phyloP scores from a whole-genome alignment of 2,329 filamentous ascomycete genomes.

The Clarireedia monteithiana region DNA sequence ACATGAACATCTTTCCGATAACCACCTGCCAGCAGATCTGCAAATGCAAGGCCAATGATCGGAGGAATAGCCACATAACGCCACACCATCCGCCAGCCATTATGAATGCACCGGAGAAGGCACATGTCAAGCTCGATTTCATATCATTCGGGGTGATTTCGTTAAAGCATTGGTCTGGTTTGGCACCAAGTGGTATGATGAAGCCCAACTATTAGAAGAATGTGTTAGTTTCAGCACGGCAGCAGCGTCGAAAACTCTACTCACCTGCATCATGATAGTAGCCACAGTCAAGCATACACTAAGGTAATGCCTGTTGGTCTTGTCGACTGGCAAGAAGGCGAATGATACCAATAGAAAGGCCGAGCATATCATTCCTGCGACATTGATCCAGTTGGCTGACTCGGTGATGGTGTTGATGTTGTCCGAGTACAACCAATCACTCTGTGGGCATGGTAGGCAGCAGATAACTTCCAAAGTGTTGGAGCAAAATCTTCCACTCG shows the following conservation, averaged over 20 bases:
- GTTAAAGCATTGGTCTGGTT: slow-evolving; percentile 78
- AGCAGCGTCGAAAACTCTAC: slow-evolving; percentile 28
- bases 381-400: slow-evolving; percentile 75
- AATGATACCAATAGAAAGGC: slow-evolving; percentile 75
- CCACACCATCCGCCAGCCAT: slow-evolving; percentile 79
- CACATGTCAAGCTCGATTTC: slow-evolving; percentile 73
- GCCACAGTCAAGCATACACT: slow-evolving; percentile 78
- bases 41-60: slow-evolving; percentile 84
- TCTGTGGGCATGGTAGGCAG: slow-evolving; percentile 84
- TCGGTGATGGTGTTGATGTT: slow-evolving; percentile 51
- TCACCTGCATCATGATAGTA: slow-evolving; percentile 71
- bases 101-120: slow-evolving; percentile 78
- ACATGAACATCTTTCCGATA: slow-evolving; percentile 85
- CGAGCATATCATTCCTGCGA: slow-evolving; percentile 64
- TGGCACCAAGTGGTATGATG: slow-evolving; percentile 73
- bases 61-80: slow-evolving; percentile 85
- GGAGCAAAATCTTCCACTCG: slow-evolving; percentile 51
- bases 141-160: slow-evolving; percentile 91
- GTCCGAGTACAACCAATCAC: slow-evolving; percentile 64
- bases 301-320: slow-evolving; percentile 86
- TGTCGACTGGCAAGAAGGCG: slow-evolving; percentile 71
- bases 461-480: slow-evolving; percentile 50
- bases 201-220: slow-evolving; percentile 63
- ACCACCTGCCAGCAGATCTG: slow-evolving; percentile 97
- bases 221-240: slow-evolving; percentile 1